Conservation (phyloP, 257 asterid species). For the Nicotiana attenuata region DNA sequence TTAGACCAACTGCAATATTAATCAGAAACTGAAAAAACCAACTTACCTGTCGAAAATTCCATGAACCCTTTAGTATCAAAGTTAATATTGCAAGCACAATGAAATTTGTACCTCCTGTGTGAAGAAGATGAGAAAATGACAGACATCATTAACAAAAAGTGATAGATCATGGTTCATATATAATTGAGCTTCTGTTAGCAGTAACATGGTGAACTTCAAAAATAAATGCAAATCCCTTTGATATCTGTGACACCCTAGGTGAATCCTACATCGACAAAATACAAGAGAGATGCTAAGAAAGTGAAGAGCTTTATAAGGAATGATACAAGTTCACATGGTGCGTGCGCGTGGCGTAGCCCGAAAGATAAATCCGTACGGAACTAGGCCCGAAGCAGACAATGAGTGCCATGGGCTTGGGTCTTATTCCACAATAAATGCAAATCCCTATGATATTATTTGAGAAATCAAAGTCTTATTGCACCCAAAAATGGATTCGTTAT, state of each 20-base stretch:
- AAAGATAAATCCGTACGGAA: too few species aligned
- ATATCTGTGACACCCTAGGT: too few species aligned
- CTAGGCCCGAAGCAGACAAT: too few species aligned
- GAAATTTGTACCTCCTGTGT: conserved; percentile 85
- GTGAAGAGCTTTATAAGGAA: too few species aligned
- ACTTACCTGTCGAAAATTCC: conserved; percentile 85
- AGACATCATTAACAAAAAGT: neutral
- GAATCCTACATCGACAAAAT: too few species aligned
- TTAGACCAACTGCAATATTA: neutral
- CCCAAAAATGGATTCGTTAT: neutral
- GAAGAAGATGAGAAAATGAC: neutral
- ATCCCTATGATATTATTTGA: too few species aligned
- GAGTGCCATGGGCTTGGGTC: too few species aligned
- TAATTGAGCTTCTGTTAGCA: neutral
- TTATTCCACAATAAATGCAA: too few species aligned
- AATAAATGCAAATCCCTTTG: too few species aligned
- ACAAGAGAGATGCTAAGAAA: too few species aligned
- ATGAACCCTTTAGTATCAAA: conserved; percentile 77
- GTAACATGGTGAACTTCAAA: neutral
- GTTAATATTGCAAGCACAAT: conserved; percentile 75
- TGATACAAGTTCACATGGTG: too few species aligned
- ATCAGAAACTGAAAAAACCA: neutral
- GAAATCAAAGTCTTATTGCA: neutral
- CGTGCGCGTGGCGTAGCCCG: too few species aligned
- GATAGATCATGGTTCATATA: neutral